Base-by-base conservation (phyloP, 306 rosid genomes). In the Sophora flavescens region DNA sequence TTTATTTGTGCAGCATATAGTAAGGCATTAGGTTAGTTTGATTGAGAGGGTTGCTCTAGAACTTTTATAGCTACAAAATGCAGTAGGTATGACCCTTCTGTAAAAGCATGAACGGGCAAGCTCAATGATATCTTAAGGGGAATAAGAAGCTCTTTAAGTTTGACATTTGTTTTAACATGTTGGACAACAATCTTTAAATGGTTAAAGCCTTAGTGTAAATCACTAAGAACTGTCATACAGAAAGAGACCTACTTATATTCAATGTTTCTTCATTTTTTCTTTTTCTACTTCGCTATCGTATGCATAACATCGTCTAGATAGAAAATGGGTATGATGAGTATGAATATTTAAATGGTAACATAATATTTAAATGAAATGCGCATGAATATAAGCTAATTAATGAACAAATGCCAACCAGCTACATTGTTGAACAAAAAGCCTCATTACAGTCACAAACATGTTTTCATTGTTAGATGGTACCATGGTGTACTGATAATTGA, bases 11-110 rank as follows among this genome's bases (percentile, higher is more conserved):
- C 42, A 77, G n/a, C 62, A 33, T 28, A 54, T 3, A n/a, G n/a
- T n/a, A 42, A 76, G 64, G 42, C 45, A 36, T 30, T 63, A 32
- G 13, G 10, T 39, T 70, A 45, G 68, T 26, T 74, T 8, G 44
- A 63, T 42, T 52, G 35, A 75, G 61, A 32, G 1, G 6, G 8
- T 10, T 70, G 22, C 50, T 53, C 22, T 10, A 16, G 8, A 62
- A 39, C 54, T 52, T 38, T 1, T 35, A 33, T 28, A 5, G 11
- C 2, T 35, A 12, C 12, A 18, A 8, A 16, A 17, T 12, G 26
- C 52, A 32, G 61, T 36, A 45, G 32, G 18, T 45, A 30, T n/a
- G 22, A 22, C 22, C 22, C 0, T 22, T 22, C 0, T 22, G 63
- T 16, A 48, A 33, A 32, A 16, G 4, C 16, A 6, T 74, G 4